Base-by-base conservation (phyloP, 2,329 filamentous ascomycete genomes). In the Blumeria graminis region DNA sequence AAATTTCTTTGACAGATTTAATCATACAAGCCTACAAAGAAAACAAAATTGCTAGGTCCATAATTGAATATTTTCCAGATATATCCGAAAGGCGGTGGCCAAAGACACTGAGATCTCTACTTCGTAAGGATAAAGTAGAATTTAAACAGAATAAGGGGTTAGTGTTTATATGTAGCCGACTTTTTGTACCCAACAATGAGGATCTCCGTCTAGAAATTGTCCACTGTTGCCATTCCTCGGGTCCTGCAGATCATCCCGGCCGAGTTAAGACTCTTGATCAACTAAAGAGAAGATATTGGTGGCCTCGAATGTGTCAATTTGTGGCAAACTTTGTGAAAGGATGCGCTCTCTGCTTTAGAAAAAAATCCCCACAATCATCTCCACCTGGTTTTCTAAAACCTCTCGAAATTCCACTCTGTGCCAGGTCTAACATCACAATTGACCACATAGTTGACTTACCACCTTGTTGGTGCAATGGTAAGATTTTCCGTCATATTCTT, bases 381-480 rank as follows among this genome's bases (percentile, higher is more conserved):
- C 55, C 56, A n/a, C 52, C 56, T 6, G 56, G 56, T 34, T 52
- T 57, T 13, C 36, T 57, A 32, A 35, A 57, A 16, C 56, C 56
- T 3, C 45, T 57, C 5, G 22, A 35, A 39, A 34, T 57, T 1
- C 56, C 45, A 11, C 32, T 41, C 8, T 13, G 53, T 14, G 39
- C 56, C 3, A n/a, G n/a, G n/a, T n/a, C 53, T 41, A 28, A 57
- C 14, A 46, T 57, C 32, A 39, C 56, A 38, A 55, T 57, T 33
- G 56, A 58, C 33, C 53, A 45, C 33, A 51, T 48, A 11, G 11
- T 48, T 22, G 43, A 48, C 10, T 22, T 48, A 48, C 43, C 43
- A 48, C 43, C 43, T 22, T 48, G 43, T 48, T 5, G 9, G 9
- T 7, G 43, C 16, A 7, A 48, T n/a, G 43, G 43, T 22, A 48